Evolutionary conservation across 2,329 filamentous ascomycete species (phyloP).

Genomic region (Polychaeton citri): DNA sequence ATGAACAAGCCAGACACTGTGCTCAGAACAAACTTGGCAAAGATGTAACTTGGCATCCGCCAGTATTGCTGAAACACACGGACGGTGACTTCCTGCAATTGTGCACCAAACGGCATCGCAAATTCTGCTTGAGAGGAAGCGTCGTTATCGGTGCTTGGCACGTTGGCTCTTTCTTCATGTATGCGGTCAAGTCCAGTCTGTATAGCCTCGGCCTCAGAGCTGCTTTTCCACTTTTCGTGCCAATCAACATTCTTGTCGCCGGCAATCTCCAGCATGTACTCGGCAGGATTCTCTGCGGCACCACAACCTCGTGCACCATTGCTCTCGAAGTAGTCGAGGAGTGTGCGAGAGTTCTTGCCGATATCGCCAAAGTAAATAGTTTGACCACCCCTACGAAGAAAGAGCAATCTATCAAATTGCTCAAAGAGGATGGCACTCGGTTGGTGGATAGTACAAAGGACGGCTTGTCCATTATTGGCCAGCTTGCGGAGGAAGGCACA

Average conservation of each 20-base stretch:
- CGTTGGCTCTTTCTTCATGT: conserved; percentile 21
- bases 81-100: conserved; percentile 24
- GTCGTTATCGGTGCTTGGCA: conserved; percentile 17
- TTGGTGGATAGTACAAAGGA: conserved; percentile 36
- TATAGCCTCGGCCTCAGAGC: conserved; percentile 16
- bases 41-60: conserved; percentile 31
- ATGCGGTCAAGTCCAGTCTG: conserved; percentile 27
- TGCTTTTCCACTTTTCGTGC: conserved; percentile 27
- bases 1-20: conserved; percentile 37
- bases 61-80: conserved; percentile 35
- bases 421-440: conserved; percentile 32
- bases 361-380: conserved; percentile 37
- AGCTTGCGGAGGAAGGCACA: conserved; percentile 49
- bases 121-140: conserved; percentile 27
- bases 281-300: conserved; percentile 51
- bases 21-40: conserved; percentile 47
- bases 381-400: conserved; percentile 30
- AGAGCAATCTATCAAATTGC: conserved; percentile 31
- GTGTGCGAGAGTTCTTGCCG: conserved; percentile 26
- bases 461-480: conserved; percentile 33
- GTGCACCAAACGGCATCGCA: conserved; percentile 26
- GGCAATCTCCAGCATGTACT: conserved; percentile 54
- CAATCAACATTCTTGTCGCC: conserved; percentile 27
- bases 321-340: conserved; percentile 43
- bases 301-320: conserved; percentile 49